Conservation (phyloP, 176 grass and related monocot species). For the Aechmea fasciata region DNA sequence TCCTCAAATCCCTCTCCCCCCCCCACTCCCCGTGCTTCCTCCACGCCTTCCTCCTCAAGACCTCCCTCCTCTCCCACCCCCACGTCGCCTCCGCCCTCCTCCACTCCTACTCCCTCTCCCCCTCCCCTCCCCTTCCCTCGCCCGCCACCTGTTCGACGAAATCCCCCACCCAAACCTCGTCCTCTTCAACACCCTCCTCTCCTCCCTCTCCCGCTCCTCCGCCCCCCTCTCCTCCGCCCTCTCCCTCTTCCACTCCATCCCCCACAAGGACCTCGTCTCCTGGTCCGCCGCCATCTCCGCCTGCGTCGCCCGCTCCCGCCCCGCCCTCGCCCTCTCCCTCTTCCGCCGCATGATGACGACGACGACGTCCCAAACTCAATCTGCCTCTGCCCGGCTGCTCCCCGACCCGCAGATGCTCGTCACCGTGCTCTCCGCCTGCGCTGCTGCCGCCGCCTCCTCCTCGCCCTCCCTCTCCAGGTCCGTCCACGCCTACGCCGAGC, state of each 20-base stretch:
- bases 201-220: constrained; percentile 24
- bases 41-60: constrained; percentile 18
- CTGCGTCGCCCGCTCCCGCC: constrained; percentile 20
- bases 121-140: constrained; percentile 5
- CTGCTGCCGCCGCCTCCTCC: constrained; percentile 21
- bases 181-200: constrained; percentile 42
- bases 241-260: constrained; percentile 32
- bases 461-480: constrained; percentile 23
- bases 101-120: constrained; percentile 13
- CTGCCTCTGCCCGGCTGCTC: constrained; percentile 1
- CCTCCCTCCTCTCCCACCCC: constrained; percentile 4
- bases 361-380: background rate
- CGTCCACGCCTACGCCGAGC: constrained; percentile 36
- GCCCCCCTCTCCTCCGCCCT: constrained; percentile 22
- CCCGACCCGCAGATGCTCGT: constrained; percentile 29
- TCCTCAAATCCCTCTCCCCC: constrained; percentile 20
- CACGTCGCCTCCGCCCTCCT: constrained; percentile 45
- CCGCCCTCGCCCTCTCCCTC: constrained; percentile 22
- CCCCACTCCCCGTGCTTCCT: constrained; percentile 6
- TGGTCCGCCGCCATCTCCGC: constrained; percentile 45
- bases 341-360: constrained; percentile 36
- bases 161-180: constrained; percentile 32
- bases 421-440: constrained; percentile 24
- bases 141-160: constrained; percentile 46
- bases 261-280: constrained; percentile 35